Conservation (phyloP, 306 rosid species). For the Hippophae tibetana region DNA sequence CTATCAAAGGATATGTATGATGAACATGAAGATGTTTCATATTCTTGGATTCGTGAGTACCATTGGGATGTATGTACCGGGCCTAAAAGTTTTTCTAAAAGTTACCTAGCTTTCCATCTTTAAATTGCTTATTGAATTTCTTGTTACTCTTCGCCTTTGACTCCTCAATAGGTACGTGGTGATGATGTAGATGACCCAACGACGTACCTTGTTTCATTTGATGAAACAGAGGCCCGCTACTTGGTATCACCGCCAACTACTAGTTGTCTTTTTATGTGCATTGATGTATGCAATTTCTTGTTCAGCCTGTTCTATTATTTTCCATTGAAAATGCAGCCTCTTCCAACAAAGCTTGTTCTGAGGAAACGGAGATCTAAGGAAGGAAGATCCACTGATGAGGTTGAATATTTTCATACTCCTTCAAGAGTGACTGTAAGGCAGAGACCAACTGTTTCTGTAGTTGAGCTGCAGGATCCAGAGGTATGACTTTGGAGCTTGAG, state of each 20-base stretch:
- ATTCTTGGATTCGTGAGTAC: conserved; percentile 55
- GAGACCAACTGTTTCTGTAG: conserved; percentile 58
- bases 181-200: conserved; percentile 77
- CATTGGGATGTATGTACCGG: conserved; percentile 48
- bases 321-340: conserved; percentile 56
- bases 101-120: conserved; percentile 5
- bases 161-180: conserved; percentile 58
- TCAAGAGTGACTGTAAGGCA: conserved; percentile 70
- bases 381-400: conserved; percentile 72
- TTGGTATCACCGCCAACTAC: conserved; percentile 40
- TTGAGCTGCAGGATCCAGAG: conserved; percentile 71
- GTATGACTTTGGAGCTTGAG: conserved; percentile 31
- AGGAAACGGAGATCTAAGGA: conserved; percentile 90
- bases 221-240: conserved; percentile 75
- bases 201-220: conserved; percentile 74
- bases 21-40: conserved; percentile 70
- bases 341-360: conserved; percentile 77
- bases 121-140: not conserved
- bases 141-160: conserved; percentile 7
- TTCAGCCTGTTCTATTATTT: conserved; percentile 3
- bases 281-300: not conserved
- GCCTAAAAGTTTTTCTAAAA: not conserved
- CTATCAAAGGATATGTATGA: conserved; percentile 78
- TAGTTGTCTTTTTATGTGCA: not conserved
- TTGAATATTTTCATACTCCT: conserved; percentile 79